Evolutionary conservation across 2,329 filamentous ascomycete genomes (phyloP).

Genomic region (Leptodontidium sp.): DNA sequence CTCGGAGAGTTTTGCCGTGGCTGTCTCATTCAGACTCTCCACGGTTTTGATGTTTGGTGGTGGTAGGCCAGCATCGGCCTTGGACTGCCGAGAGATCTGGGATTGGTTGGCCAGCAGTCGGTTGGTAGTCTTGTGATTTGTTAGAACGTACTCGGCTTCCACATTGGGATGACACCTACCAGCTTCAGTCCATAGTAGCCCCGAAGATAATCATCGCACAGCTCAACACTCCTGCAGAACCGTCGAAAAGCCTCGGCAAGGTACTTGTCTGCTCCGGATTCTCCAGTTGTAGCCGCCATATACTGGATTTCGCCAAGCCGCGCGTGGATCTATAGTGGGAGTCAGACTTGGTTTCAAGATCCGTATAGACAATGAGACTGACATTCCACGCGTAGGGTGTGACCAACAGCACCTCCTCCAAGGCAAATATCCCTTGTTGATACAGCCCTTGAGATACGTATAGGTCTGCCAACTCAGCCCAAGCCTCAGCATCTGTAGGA

Average conservation of each 20-base stretch:
- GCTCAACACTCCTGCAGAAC: conserved; percentile 89
- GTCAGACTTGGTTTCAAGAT: conserved; percentile 41
- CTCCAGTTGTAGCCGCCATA: conserved; percentile 65
- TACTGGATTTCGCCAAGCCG: conserved; percentile 84
- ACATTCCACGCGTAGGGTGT: conserved; percentile 96
- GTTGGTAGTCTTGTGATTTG: conserved; percentile 44
- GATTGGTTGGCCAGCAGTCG: conserved; percentile 54
- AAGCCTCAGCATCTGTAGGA: conserved; percentile 91
- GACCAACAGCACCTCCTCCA: conserved; percentile 89
- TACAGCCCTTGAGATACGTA: conserved; percentile 83
- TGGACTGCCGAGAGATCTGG: conserved; percentile 56
- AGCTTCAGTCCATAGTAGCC: conserved; percentile 92
- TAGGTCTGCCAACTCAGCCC: conserved; percentile 89
- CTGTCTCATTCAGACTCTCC: conserved; percentile 73
- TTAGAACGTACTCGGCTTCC: conserved; percentile 30
- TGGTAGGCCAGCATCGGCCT: conserved; percentile 55
- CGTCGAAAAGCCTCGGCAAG: conserved; percentile 80
- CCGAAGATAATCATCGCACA: conserved; percentile 91
- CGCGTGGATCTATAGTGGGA: conserved; percentile 74
- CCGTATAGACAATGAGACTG: conserved; percentile 47
- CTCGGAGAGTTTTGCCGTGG: conserved; percentile 78
- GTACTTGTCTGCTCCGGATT: conserved; percentile 55
- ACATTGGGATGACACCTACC: conserved; percentile 54
- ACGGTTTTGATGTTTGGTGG: conserved; percentile 66
- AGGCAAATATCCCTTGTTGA: conserved; percentile 82